These are phyloP conservation scores for Microstegium vimineum DNA, from an alignment of 176 grass and related monocot species.

Conservation along the genomic window DNA sequence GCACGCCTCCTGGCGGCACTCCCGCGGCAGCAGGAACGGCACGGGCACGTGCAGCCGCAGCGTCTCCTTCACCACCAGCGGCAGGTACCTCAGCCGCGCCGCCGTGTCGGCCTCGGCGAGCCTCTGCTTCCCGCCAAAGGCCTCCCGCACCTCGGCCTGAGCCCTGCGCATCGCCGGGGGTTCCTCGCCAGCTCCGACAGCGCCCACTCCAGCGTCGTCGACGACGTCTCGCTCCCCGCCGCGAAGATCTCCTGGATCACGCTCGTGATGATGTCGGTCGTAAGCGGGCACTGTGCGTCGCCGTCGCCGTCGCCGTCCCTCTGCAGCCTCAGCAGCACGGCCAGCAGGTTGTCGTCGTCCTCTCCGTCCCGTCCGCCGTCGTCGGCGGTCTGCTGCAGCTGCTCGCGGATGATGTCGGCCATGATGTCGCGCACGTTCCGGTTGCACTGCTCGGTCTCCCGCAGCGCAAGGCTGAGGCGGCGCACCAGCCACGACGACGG, in stretches of 20 bases:
- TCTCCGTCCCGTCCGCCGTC: background rate
- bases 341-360: background rate
- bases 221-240: slow-evolving; percentile 30
- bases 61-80: background rate
- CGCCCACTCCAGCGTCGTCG: slow-evolving; percentile 3
- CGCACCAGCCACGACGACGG: slow-evolving; percentile 17
- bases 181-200: background rate
- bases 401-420: slow-evolving; percentile 26
- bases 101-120: background rate
- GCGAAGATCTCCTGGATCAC: slow-evolving; percentile 11
- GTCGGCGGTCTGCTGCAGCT: too few species aligned
- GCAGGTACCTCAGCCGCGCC: background rate
- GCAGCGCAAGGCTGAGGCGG: background rate
- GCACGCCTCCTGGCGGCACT: slow-evolving; percentile 14
- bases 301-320: background rate
- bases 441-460: background rate
- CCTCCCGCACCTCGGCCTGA: background rate
- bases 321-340: slow-evolving; percentile 22
- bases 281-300: background rate
- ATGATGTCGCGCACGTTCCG: background rate
- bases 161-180: background rate
- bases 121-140: background rate
- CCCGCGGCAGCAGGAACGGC: background rate
- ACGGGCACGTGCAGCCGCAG: background rate
- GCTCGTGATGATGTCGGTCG: slow-evolving; percentile 16